Conservation (phyloP, 352 stramenopile species). For the Phytopythium kandeliae region DNA sequence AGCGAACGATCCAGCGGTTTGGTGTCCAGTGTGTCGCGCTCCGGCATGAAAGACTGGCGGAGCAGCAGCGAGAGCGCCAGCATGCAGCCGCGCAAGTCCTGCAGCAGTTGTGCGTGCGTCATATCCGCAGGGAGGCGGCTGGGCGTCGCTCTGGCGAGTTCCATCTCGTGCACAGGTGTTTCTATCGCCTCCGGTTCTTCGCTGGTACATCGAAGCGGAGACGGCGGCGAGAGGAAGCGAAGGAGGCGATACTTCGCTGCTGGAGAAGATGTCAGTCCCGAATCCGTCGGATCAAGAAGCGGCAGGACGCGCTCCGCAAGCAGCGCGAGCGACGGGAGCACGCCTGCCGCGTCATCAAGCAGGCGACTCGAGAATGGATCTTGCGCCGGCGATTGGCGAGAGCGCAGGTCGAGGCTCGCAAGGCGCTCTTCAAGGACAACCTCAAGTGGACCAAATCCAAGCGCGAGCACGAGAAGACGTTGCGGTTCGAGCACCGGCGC, state of each 20-base stretch:
- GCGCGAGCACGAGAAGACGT: slow-evolving; percentile 32
- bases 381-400: slow-evolving; percentile 28
- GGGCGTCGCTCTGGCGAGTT: slow-evolving; percentile 14
- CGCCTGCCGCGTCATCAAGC: slow-evolving; percentile 31
- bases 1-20: slow-evolving; percentile 22
- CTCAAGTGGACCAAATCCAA: slow-evolving; percentile 38
- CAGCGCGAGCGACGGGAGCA: slow-evolving; percentile 14
- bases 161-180: slow-evolving; percentile 28
- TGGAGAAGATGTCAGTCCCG: slow-evolving; percentile 21
- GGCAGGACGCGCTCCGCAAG: slow-evolving; percentile 8
- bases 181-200: slow-evolving; percentile 42
- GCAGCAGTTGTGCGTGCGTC: slow-evolving; percentile 5
- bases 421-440: slow-evolving; percentile 37
- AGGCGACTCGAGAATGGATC: slow-evolving; percentile 36
- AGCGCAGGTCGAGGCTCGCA: slow-evolving; percentile 23
- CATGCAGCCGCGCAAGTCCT: slow-evolving; percentile 5
- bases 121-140: background rate
- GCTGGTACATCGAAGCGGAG: slow-evolving; percentile 15
- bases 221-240: slow-evolving; percentile 15
- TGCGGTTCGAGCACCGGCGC: slow-evolving; percentile 31
- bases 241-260: slow-evolving; percentile 35
- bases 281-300: slow-evolving; percentile 11
- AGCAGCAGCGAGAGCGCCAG: background rate
- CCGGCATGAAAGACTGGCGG: background rate
- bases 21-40: background rate